Percentiles rank a stretch among this genome's conserved stretches.
These are phyloP conservation scores for Limnomonas spitsbergensis DNA, from an alignment of 139 green algal genomes.

Conservation along the genomic window DNA sequence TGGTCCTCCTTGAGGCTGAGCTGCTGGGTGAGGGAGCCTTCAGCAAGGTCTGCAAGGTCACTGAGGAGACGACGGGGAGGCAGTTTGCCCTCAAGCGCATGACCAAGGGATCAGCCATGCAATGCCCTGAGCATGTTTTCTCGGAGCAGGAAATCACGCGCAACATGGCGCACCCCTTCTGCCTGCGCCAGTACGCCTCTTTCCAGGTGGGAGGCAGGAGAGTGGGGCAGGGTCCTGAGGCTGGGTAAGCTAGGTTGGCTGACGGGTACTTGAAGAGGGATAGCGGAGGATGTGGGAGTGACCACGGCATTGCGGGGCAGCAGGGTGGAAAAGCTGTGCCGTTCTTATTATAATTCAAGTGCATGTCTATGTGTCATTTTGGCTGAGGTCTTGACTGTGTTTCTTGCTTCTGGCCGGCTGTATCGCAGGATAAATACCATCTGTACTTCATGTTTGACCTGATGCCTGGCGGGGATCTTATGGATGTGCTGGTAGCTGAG, in stretches of 20 bases:
- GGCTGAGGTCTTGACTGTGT: no score
- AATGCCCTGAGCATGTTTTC: constrained; percentile 92
- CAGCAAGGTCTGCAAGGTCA: background rate
- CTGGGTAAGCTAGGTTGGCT: constrained; percentile 14
- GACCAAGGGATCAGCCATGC: constrained; percentile 82
- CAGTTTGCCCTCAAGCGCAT: constrained; percentile 92
- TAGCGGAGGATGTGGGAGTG: constrained; percentile 88
- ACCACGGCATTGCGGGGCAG: constrained; percentile 77
- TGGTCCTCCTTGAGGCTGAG: constrained; percentile 70
- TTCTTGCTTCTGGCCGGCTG: background rate
- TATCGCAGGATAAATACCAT: constrained; percentile 84
- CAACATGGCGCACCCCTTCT: constrained; percentile 90
- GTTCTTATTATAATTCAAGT: no score
- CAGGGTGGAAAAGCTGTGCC: background rate
- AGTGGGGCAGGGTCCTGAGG: background rate
- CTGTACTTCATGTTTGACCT: constrained; percentile 96
- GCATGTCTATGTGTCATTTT: no score
- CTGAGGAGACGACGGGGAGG: constrained; percentile 58
- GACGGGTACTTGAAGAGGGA: background rate
- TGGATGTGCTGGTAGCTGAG: constrained; percentile 52
- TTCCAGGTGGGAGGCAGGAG: constrained; percentile 87
- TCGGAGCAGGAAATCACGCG: constrained; percentile 92
- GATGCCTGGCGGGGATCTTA: constrained; percentile 86
- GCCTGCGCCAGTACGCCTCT: constrained; percentile 89
- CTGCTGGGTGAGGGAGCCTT: constrained; percentile 63